These are phyloP conservation scores for Fusarium agapanthi DNA, from an alignment of 2,329 filamentous ascomycete species.

Conservation along the genomic window DNA sequence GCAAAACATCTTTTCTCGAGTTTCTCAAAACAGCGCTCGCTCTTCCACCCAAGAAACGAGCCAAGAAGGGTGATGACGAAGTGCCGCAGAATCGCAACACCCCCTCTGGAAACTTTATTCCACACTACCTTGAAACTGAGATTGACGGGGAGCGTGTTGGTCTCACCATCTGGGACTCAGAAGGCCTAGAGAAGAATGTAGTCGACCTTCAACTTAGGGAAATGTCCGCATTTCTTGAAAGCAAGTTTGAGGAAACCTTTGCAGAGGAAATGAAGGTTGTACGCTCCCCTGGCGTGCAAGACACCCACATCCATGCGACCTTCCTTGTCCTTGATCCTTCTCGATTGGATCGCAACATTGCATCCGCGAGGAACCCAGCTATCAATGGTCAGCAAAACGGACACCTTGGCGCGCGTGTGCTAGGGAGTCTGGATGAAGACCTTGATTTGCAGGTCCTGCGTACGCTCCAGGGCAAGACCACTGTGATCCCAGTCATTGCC, in stretches of 20 bases:
- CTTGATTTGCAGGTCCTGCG: constrained; percentile 91
- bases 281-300: constrained; percentile 88
- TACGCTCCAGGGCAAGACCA: constrained; percentile 90
- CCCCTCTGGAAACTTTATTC: constrained; percentile 77
- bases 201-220: constrained; percentile 94
- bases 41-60: constrained; percentile 80
- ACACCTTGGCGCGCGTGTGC: constrained; percentile 53
- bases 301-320: constrained; percentile 96
- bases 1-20: constrained; percentile 96
- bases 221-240: constrained; percentile 91
- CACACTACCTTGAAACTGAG: constrained; percentile 92
- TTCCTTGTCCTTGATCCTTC: constrained; percentile 91
- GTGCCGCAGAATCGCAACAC: constrained; percentile 62
- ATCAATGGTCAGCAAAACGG: constrained; percentile 62
- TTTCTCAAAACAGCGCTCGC: constrained; percentile 90
- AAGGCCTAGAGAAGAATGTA: constrained; percentile 92
- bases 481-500: constrained; percentile 92
- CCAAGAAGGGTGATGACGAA: constrained; percentile 65
- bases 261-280: constrained; percentile 97
- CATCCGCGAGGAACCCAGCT: constrained; percentile 65
- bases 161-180: constrained; percentile 95
- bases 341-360: constrained; percentile 84
- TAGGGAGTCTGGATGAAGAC: constrained; percentile 83
- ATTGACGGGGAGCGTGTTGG: constrained; percentile 92
- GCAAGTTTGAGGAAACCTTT: constrained; percentile 98